A percentile compares a stretch with the other conserved stretches of the same genome.
phyloP scores from a whole-genome alignment of 768 basidiomycete genomes.

The Inosperma sp. region DNA sequence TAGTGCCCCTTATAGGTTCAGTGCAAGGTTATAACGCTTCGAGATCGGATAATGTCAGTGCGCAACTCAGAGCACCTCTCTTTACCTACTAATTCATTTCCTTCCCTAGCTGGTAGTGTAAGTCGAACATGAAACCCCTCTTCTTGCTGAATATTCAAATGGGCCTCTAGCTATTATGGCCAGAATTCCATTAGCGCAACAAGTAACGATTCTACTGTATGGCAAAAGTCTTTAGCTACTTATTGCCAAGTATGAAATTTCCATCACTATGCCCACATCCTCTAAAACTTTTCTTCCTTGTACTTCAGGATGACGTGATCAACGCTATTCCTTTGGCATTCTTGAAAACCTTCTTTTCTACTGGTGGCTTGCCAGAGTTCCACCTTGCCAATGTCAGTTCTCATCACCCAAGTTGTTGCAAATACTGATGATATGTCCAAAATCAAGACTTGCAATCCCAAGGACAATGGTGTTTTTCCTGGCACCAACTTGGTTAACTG shows the following conservation, averaged over 20 bases:
- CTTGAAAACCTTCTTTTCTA: conserved; percentile 53
- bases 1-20: neutral
- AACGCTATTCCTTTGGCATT: conserved; percentile 61
- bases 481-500: conserved; percentile 59
- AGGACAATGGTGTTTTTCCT: conserved; percentile 43
- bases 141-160: neutral
- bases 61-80: too few species aligned
- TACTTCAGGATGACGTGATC: conserved; percentile 47
- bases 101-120: conserved; percentile 32
- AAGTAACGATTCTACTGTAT: conserved; percentile 36
- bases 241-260: conserved; percentile 51
- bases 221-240: conserved; percentile 45
- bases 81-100: too few species aligned
- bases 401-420: neutral
- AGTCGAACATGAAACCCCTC: neutral
- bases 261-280: neutral
- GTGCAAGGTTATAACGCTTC: conserved; percentile 30
- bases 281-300: neutral
- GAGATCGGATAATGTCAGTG: conserved; percentile 37
- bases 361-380: conserved; percentile 53
- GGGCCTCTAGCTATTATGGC: conserved; percentile 42
- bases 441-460: conserved; percentile 49
- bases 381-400: conserved; percentile 52
- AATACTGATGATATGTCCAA: too few species aligned
- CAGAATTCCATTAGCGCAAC: conserved; percentile 59